phyloP scores from a whole-genome alignment of 1,139 yeast species.

The Candida gigantensis region DNA sequence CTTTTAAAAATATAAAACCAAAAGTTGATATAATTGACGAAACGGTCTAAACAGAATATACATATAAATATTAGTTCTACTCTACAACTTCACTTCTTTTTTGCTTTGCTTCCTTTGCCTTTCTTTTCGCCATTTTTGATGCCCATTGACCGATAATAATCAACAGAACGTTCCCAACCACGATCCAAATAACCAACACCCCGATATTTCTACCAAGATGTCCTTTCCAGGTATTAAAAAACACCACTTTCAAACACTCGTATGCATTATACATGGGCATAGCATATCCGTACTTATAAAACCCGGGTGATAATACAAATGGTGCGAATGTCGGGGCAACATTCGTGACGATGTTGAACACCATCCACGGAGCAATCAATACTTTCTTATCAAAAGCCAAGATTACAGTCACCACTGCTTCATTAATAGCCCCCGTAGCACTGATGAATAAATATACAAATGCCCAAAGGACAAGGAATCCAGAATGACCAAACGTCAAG shows the following conservation, averaged over 20 bases:
- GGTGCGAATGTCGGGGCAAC: conserved; percentile 65
- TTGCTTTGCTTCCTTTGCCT: conserved; percentile 6
- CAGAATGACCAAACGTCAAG: conserved; percentile 54
- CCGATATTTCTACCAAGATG: conserved; percentile 60
- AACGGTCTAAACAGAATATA: conserved; percentile 15
- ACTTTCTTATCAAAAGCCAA: conserved; percentile 47
- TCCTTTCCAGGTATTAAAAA: conserved; percentile 57
- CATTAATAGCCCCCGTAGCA: conserved; percentile 67
- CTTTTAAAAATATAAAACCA: conserved; percentile 23
- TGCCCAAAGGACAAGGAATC: conserved; percentile 53
- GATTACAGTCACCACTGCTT: conserved; percentile 52
- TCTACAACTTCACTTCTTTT: conserved; percentile 5
- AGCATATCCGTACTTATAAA: conserved; percentile 65
- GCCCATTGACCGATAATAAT: conserved; percentile 16
- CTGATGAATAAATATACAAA: conserved; percentile 57
- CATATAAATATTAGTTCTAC: neutral
- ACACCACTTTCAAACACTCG: conserved; percentile 56
- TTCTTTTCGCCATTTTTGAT: conserved; percentile 10
- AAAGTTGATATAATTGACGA: conserved; percentile 33
- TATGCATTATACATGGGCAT: conserved; percentile 64
- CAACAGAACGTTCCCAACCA: conserved; percentile 35
- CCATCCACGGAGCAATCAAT: conserved; percentile 60
- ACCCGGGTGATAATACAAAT: conserved; percentile 49
- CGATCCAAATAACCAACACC: conserved; percentile 59
- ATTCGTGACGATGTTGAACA: conserved; percentile 59